Evolutionary conservation across 2,329 filamentous ascomycete genomes (phyloP), one percentile per base, ranked within the genome.

Genomic region (Fusarium illudens): DNA sequence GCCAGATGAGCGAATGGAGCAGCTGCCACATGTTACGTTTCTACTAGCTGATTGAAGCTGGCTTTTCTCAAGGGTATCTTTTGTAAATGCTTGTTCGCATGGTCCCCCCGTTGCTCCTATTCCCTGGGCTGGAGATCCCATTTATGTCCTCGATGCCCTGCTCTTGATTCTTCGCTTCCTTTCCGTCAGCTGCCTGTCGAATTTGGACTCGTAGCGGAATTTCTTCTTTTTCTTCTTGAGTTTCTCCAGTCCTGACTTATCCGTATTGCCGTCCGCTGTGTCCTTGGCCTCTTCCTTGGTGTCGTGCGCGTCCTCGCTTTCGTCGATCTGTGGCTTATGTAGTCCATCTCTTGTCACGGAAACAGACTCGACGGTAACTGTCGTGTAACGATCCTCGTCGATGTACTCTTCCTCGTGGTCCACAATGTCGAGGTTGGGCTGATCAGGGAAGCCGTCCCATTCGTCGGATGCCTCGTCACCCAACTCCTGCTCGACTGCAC

Each of bases 311-410:
- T 79, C 77, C 20, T 81, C 79, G n/a, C 79, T 78, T 10, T 77
- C 75, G 6, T 66, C 71, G 60, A 81, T 71, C 42, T 82, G 77
- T 4, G 80, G 78, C 71, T 87, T 90, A 60, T 87, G 84, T 49
- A 96, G 81, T 1, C 92, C 92, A 58, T 94, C 89, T 70, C 88
- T 88, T 12, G 91, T 90, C 15, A 96, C 87, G 66, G 90, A 91
- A 71, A 99, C 93, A 11, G 92, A 91, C 77, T 97, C 95, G 1
- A 99, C 90, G 0, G 93, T 97, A 25, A 99, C 96, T 1, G 93
- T 97, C 1, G 96, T 98, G 78, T 93, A 97, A 76, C 92, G 92
- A 78, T 97, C 95, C 78, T 98, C 96, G 78, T 99, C 96, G 69
- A 97, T 88, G 80, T 97, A 99, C 78, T 98, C 94, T 71, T 95